These are phyloP conservation scores for Fusarium longipes DNA, from an alignment of 2,329 filamentous ascomycete species.

Conservation along the genomic window DNA sequence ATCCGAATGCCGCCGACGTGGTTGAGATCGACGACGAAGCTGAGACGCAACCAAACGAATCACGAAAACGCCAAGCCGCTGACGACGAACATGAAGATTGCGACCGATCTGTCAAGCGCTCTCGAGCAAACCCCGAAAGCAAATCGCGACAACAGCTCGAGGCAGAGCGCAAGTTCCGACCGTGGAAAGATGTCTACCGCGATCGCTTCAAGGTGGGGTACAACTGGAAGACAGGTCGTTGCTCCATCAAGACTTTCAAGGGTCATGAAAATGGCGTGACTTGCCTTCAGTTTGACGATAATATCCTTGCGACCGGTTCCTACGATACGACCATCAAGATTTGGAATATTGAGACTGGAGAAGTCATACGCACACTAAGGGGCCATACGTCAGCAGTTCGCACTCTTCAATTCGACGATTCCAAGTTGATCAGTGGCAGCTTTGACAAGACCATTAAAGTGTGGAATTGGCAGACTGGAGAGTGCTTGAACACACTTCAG, in stretches of 20 bases:
- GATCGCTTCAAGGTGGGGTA: constrained; percentile 95
- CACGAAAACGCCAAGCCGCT: constrained; percentile 51
- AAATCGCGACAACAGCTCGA: constrained; percentile 52
- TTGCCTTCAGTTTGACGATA: constrained; percentile 76
- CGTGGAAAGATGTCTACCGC: constrained; percentile 96
- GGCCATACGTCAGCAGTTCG: constrained; percentile 88
- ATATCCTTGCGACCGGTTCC: constrained; percentile 90
- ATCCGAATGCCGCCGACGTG: constrained; percentile 43
- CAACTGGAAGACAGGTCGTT: constrained; percentile 97
- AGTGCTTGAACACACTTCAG: constrained; percentile 82
- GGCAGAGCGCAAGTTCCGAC: constrained; percentile 66
- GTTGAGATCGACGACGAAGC: constrained; percentile 43
- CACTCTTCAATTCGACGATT: constrained; percentile 91
- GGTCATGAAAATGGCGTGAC: constrained; percentile 82
- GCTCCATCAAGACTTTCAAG: constrained; percentile 83
- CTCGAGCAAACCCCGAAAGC: constrained; percentile 42
- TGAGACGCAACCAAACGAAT: constrained; percentile 41
- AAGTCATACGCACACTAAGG: constrained; percentile 83
- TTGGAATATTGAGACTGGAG: constrained; percentile 91
- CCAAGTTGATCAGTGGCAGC: constrained; percentile 89
- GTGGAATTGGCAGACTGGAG: constrained; percentile 96
- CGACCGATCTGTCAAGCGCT: constrained; percentile 50
- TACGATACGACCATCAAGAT: constrained; percentile 97
- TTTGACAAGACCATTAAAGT: constrained; percentile 89
- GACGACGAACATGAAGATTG: constrained; percentile 46